Evolutionary conservation across 768 basidiomycete species (phyloP).

Genomic region (Termitomyces bulborhizus): DNA sequence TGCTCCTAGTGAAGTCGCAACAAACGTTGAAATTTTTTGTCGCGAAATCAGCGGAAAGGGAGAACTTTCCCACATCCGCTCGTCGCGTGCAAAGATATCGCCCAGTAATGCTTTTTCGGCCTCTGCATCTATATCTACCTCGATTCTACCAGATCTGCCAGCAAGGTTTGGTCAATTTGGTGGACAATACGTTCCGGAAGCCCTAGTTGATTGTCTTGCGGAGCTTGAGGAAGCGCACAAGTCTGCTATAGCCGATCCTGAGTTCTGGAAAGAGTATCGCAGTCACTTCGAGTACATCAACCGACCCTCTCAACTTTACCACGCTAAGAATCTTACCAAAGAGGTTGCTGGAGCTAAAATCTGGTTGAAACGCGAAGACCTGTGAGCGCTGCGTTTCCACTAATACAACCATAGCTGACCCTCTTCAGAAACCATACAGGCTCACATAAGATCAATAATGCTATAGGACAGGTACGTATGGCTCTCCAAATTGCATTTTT

Average conservation of each 20-base stretch:
- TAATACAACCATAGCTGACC: slow-evolving; percentile 2
- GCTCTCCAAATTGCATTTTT: neutral
- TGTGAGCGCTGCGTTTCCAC: slow-evolving; percentile 40
- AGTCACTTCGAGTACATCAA: slow-evolving; percentile 92
- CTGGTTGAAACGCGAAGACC: slow-evolving; percentile 95
- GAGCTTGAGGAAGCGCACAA: slow-evolving; percentile 93
- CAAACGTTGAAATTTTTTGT: slow-evolving; percentile 67
- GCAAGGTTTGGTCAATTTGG: slow-evolving; percentile 92
- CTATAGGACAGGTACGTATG: slow-evolving; percentile 77
- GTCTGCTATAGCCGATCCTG: slow-evolving; percentile 77
- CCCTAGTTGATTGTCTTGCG: slow-evolving; percentile 85
- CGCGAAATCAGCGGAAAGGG: slow-evolving; percentile 52
- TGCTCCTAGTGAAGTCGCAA: slow-evolving; percentile 36
- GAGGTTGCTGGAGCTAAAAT: slow-evolving; percentile 91
- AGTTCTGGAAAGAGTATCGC: slow-evolving; percentile 89
- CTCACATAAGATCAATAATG: slow-evolving; percentile 99
- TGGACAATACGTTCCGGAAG: slow-evolving; percentile 96
- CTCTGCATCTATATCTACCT: slow-evolving; percentile 20
- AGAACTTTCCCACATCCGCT: slow-evolving; percentile 28
- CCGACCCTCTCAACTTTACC: slow-evolving; percentile 85
- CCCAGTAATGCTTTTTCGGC: slow-evolving; percentile 22
- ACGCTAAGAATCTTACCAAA: slow-evolving; percentile 86
- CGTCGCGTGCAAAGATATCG: slow-evolving; percentile 20
- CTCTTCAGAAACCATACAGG: slow-evolving; percentile 88
- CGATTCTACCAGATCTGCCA: slow-evolving; percentile 50